Percentiles rank a stretch among this genome's conserved stretches.
Conservation (phyloP, 225 moss, liverwort and hornwort species). For the Straminergon stramineum region DNA sequence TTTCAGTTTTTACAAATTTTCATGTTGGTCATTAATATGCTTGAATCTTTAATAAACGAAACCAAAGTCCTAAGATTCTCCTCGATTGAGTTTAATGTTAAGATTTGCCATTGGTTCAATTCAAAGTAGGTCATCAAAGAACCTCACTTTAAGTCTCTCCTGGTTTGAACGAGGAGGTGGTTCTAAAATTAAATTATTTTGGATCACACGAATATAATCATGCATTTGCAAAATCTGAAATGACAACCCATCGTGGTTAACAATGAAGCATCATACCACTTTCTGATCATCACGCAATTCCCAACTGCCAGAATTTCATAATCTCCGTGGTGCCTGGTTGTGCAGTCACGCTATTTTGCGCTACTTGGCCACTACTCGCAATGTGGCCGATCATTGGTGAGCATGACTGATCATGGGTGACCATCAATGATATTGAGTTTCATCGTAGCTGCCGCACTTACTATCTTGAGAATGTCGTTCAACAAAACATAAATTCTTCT, state of each 20-base stretch:
- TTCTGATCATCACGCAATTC: background rate
- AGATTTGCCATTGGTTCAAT: background rate
- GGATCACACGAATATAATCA: too few species aligned
- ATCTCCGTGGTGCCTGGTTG: background rate
- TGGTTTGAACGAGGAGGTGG: background rate
- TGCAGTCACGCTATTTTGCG: conserved; percentile 33
- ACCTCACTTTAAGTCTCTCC: background rate
- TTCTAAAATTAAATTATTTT: background rate
- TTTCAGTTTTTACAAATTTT: background rate
- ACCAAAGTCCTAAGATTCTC: background rate
- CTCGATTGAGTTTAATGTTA: background rate
- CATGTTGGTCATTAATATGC: background rate
- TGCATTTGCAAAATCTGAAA: background rate
- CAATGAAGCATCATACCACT: background rate
- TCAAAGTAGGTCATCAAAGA: background rate
- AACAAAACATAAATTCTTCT: background rate
- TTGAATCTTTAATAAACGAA: background rate
- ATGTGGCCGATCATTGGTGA: conserved; percentile 33
- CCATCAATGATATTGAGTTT: background rate
- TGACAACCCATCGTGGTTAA: background rate
- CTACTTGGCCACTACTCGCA: conserved; percentile 28
- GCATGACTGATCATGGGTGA: background rate
- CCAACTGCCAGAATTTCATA: background rate
- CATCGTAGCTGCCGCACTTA: background rate
- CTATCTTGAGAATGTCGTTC: background rate